A percentile compares a stretch with the other conserved stretches of the same genome.
phyloP scores from a whole-genome alignment of 2,329 filamentous ascomycete species.

The Colletotrichum karsti region DNA sequence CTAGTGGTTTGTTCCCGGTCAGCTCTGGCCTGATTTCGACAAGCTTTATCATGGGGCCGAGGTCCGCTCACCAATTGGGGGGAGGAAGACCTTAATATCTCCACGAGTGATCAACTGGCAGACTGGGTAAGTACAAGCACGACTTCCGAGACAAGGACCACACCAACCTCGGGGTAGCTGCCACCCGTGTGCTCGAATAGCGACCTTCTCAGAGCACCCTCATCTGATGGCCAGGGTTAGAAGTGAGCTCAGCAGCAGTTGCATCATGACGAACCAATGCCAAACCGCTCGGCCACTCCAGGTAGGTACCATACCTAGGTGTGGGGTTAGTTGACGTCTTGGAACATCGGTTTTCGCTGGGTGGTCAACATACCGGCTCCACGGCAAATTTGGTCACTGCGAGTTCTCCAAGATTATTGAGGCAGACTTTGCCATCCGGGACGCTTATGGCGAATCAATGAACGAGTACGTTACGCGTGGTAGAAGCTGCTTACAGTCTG shows the following conservation, averaged over 20 bases:
- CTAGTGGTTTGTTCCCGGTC: slow-evolving; percentile 43
- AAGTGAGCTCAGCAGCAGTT: not conserved
- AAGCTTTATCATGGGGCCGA: not conserved
- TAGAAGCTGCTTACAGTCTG: slow-evolving; percentile 63
- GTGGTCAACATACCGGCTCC: slow-evolving; percentile 76
- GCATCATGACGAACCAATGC: slow-evolving; percentile 71
- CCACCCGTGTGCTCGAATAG: slow-evolving; percentile 96
- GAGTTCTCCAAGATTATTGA: slow-evolving; percentile 87
- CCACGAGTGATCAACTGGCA: slow-evolving; percentile 84
- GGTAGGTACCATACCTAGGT: slow-evolving; percentile 79
- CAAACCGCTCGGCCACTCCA: slow-evolving; percentile 90
- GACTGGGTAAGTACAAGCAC: slow-evolving; percentile 32
- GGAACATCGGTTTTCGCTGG: too few relatives aligned
- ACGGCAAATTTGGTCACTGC: slow-evolving; percentile 97
- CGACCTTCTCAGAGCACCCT: slow-evolving; percentile 84
- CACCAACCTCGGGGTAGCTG: slow-evolving; percentile 82
- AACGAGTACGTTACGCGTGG: not conserved
- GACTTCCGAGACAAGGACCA: not conserved
- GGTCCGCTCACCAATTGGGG: slow-evolving; percentile 76
- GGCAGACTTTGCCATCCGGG: slow-evolving; percentile 87
- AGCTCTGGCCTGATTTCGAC: not conserved
- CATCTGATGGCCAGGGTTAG: slow-evolving; percentile 63
- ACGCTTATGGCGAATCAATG: slow-evolving; percentile 44
- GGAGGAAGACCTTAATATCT: slow-evolving; percentile 95
- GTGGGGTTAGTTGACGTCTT: not conserved